Percentiles rank a stretch among this genome's conserved stretches.
These are phyloP conservation scores for Paspalum notatum DNA, from an alignment of 176 grass and related monocot genomes.

Conservation along the genomic window DNA sequence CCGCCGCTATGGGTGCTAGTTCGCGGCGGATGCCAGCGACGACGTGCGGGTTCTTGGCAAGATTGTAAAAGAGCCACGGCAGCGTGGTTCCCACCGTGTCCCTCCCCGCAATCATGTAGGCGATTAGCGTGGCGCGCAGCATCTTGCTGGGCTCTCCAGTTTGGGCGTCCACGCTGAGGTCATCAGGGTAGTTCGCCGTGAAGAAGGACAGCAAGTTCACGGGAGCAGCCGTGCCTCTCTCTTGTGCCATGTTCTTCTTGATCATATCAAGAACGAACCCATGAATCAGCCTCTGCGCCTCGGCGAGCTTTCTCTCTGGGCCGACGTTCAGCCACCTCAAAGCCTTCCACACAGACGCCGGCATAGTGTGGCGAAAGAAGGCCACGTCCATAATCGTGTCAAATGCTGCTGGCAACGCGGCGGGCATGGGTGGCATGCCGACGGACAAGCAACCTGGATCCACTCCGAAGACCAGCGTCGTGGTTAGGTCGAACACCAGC, in stretches of 20 bases:
- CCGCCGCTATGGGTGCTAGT: not conserved
- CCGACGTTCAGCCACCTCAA: conserved; percentile 17
- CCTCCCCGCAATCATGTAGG: conserved; percentile 33
- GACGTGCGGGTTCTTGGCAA: conserved; percentile 22
- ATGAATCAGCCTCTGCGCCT: not conserved
- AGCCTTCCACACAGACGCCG: conserved; percentile 39
- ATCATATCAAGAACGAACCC: conserved; percentile 9
- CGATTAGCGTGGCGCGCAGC: conserved; percentile 19
- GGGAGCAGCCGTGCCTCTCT: not conserved
- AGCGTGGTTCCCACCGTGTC: conserved; percentile 36
- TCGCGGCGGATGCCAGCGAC: conserved; percentile 32
- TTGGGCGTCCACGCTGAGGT: not conserved
- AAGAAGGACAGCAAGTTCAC: not conserved
- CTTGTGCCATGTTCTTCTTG: not conserved
- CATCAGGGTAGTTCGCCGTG: not conserved
- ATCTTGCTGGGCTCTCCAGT: not conserved
- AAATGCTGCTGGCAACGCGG: not conserved
- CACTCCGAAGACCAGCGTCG: not conserved
- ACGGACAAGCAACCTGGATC: not conserved
- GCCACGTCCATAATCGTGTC: not conserved
- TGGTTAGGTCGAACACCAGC: not conserved
- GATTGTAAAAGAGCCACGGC: conserved; percentile 47
- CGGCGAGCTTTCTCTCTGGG: conserved; percentile 12
- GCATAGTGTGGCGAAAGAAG: not conserved
- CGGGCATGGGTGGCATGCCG: not conserved